phyloP scores from a whole-genome alignment of 2,329 filamentous ascomycete genomes.

The Penicillium brasilianum region DNA sequence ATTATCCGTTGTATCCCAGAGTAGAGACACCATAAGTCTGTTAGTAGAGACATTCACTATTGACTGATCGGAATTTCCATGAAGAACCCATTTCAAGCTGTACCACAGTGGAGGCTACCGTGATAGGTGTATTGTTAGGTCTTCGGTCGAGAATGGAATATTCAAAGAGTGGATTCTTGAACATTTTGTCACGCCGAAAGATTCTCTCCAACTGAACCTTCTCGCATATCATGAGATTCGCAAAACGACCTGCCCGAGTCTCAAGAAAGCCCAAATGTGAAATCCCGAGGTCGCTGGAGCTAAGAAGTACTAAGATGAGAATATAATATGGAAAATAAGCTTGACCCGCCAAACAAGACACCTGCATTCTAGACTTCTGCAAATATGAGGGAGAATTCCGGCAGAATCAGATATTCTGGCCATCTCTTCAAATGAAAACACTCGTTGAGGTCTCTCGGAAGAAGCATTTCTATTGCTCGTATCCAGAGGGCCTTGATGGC shows the following conservation, averaged over 20 bases:
- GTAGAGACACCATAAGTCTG: not conserved
- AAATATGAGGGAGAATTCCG: not conserved
- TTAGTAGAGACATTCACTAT: not conserved
- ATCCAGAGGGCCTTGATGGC: no score
- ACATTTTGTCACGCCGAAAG: not conserved
- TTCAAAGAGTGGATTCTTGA: not conserved
- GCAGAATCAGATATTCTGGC: no score
- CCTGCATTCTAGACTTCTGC: not conserved
- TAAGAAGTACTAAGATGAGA: no score
- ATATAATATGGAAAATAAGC: not conserved
- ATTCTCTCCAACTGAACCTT: not conserved
- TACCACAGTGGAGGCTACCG: not conserved
- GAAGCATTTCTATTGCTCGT: no score
- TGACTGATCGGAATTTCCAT: not conserved
- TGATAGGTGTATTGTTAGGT: not conserved
- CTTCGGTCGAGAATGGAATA: not conserved
- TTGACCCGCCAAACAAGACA: not conserved
- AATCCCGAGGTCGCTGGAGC: no score
- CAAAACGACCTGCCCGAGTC: not conserved
- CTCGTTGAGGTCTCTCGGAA: no score
- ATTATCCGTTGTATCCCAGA: not conserved
- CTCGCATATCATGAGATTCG: not conserved
- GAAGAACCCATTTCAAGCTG: not conserved
- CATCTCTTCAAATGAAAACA: not conserved
- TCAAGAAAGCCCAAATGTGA: not conserved